Evolutionary conservation across 306 rosid genomes (phyloP).

Genomic region (Carpinus fangiana): DNA sequence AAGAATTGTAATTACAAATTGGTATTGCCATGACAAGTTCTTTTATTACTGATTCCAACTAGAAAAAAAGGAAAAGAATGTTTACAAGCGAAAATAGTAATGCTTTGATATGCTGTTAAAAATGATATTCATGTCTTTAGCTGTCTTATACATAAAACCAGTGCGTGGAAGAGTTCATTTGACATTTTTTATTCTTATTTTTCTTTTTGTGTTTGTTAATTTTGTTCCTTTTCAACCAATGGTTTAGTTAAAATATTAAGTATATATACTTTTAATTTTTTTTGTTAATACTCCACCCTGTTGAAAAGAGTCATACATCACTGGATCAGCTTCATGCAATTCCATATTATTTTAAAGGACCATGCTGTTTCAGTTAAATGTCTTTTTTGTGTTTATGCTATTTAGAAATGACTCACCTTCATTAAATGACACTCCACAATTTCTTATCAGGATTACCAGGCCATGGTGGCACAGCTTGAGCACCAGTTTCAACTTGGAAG

Average conservation of each 20-base stretch:
- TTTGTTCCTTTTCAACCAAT: no score
- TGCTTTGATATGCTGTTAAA: not conserved
- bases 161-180: no score
- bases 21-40: not conserved
- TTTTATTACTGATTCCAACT: not conserved
- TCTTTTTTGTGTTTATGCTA: constrained; percentile 1
- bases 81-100: not conserved
- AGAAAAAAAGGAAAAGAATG: not conserved
- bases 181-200: not conserved
- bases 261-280: not conserved
- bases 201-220: not conserved
- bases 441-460: constrained; percentile 81
- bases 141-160: not conserved
- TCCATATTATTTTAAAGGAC: not conserved
- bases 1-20: not conserved
- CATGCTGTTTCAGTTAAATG: not conserved
- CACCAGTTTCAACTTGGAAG: constrained; percentile 94
- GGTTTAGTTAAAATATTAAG: not conserved
- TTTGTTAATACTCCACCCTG: not conserved
- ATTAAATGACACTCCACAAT: constrained; percentile 1
- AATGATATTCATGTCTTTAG: not conserved
- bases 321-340: not conserved
- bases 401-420: constrained; percentile 26
- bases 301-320: not conserved
- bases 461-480: constrained; percentile 97